Conservation (phyloP, 805 yeast species). For the Kockiozyma suomiensis region DNA sequence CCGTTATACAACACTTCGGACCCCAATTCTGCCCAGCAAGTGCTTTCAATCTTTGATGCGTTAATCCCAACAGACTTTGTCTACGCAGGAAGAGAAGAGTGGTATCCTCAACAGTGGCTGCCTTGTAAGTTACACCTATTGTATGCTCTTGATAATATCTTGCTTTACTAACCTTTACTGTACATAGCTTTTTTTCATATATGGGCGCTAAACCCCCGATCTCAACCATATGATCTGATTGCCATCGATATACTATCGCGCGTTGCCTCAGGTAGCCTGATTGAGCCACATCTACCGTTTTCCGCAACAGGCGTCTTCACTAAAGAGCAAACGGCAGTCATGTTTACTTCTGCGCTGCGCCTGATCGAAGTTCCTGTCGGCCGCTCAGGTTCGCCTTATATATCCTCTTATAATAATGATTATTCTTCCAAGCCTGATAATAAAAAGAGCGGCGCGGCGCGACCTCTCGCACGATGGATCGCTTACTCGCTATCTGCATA, state of each 20-base stretch:
- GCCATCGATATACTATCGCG: conserved; percentile 66
- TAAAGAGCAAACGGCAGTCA: conserved; percentile 59
- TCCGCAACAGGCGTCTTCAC: conserved; percentile 66
- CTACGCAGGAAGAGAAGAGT: neutral
- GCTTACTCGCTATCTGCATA: conserved; percentile 55
- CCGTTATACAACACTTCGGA: conserved; percentile 33
- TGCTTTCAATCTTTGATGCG: conserved; percentile 9
- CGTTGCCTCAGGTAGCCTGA: conserved; percentile 48
- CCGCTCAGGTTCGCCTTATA: conserved; percentile 50
- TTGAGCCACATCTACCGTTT: conserved; percentile 43
- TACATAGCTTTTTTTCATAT: conserved; percentile 59
- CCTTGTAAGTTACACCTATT: conserved; percentile 20
- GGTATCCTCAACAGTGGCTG: conserved; percentile 27
- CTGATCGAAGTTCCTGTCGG: conserved; percentile 52
- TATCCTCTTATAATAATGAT: conserved; percentile 20
- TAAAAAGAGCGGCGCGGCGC: conserved; percentile 31
- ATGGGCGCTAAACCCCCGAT: conserved; percentile 63
- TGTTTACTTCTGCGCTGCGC: conserved; percentile 53
- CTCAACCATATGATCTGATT: conserved; percentile 60
- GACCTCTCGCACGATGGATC: conserved; percentile 55
- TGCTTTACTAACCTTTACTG: neutral
- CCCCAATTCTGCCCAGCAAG: conserved; percentile 9
- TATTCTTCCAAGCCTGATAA: conserved; percentile 13
- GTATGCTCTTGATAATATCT: too few relatives aligned
- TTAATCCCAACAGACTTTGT: conserved; percentile 14